A percentile compares a stretch with the other conserved stretches of the same genome.
Conservation (phyloP, 805 yeast species). For the Candida railenensis region DNA sequence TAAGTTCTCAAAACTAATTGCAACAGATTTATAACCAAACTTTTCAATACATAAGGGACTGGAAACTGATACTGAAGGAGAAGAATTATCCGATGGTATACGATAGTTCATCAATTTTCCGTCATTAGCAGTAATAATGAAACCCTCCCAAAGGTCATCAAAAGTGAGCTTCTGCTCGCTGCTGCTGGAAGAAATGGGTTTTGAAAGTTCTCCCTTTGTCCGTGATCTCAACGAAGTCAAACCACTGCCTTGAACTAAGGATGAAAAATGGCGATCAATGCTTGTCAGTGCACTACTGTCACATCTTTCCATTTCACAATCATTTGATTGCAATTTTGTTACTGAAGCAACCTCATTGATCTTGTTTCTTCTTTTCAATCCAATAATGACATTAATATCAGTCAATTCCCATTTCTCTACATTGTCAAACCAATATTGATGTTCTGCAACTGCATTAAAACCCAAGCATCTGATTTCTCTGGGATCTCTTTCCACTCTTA, state of each 20-base stretch:
- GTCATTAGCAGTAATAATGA: conserved; percentile 63
- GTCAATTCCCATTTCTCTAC: conserved; percentile 81
- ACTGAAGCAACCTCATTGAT: conserved; percentile 4
- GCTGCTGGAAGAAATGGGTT: background rate
- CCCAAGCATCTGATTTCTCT: conserved; percentile 89
- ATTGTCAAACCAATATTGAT: conserved; percentile 60
- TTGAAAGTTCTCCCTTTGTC: conserved; percentile 1
- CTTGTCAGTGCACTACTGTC: conserved; percentile 23
- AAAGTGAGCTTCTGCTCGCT: conserved; percentile 2
- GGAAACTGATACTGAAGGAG: conserved; percentile 48
- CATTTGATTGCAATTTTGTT: conserved; percentile 4
- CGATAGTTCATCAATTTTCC: conserved; percentile 63
- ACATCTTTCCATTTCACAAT: background rate
- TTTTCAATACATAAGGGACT: conserved; percentile 60
- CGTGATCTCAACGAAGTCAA: conserved; percentile 20
- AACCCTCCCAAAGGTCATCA: conserved; percentile 66
- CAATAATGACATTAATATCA: conserved; percentile 74
- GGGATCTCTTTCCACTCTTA: conserved; percentile 90
- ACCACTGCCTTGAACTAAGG: conserved; percentile 12
- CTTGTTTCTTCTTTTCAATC: conserved; percentile 33
- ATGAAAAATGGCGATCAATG: conserved; percentile 5
- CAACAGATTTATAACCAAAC: conserved; percentile 77
- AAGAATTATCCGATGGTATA: conserved; percentile 48
- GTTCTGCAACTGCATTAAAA: conserved; percentile 71
- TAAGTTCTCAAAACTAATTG: conserved; percentile 70